Conservation (phyloP, 176 grass and related monocot species). For the Pontederia paniculata region DNA sequence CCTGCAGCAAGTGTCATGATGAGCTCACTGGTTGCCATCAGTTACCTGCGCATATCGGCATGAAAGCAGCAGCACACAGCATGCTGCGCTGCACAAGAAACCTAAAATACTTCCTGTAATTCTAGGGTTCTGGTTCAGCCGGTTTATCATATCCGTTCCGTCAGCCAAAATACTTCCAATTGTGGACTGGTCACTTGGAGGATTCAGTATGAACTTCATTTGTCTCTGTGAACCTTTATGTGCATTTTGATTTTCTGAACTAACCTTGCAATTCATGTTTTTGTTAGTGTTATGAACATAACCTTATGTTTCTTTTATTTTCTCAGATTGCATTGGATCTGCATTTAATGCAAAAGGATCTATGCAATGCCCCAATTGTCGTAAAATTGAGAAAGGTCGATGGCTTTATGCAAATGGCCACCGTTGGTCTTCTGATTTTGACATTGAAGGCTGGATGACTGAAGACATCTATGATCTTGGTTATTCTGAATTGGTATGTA, state of each 20-base stretch:
- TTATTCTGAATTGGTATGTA: constrained; percentile 65
- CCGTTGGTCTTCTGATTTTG: constrained; percentile 53
- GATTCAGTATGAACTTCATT: background rate
- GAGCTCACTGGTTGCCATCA: too few species aligned
- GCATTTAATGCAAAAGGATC: constrained; percentile 90
- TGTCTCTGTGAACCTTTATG: background rate
- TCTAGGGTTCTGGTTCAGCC: too few species aligned
- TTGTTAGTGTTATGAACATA: background rate
- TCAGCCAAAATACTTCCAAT: too few species aligned
- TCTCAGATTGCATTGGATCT: constrained; percentile 89
- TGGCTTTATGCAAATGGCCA: constrained; percentile 39
- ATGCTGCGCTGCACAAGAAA: too few species aligned
- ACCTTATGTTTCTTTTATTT: constrained; percentile 7
- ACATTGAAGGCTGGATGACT: constrained; percentile 57
- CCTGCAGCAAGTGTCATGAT: too few species aligned
- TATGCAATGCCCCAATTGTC: constrained; percentile 18
- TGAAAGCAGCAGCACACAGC: too few species aligned
- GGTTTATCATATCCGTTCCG: too few species aligned
- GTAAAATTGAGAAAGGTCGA: constrained; percentile 12
- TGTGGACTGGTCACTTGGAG: too few species aligned
- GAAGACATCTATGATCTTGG: constrained; percentile 64
- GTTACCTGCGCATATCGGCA: too few species aligned
- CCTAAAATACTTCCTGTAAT: too few species aligned
- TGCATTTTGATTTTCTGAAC: background rate
- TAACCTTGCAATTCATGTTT: background rate